These are phyloP conservation scores for Ascocoryne sarcoides DNA, from an alignment of 2,329 filamentous ascomycete species.

Conservation along the genomic window DNA sequence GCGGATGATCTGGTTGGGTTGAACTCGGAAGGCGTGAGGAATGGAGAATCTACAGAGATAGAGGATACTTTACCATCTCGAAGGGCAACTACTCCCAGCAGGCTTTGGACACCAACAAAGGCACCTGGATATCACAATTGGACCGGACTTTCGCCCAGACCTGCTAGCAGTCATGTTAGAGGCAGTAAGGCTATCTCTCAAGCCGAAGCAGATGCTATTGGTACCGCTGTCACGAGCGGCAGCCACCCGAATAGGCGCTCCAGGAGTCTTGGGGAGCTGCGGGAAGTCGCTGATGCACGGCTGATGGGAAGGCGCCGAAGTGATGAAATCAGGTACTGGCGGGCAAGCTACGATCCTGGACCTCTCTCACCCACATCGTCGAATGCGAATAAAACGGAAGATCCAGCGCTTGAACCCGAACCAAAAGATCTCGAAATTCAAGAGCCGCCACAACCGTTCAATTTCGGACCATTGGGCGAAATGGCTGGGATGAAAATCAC, in stretches of 20 bases:
- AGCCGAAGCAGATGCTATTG: slow-evolving; percentile 34
- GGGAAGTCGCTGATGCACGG: slow-evolving; percentile 31
- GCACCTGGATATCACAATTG: slow-evolving; percentile 36
- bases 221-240: slow-evolving; percentile 53
- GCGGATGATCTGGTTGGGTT: slow-evolving; percentile 44
- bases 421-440: slow-evolving; percentile 10
- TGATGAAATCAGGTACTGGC: slow-evolving; percentile 57
- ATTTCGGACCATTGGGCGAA: slow-evolving; percentile 41
- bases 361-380: slow-evolving; percentile 45
- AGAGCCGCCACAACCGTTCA: slow-evolving; percentile 43
- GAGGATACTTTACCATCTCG: slow-evolving; percentile 29
- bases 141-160: slow-evolving; percentile 49
- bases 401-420: slow-evolving; percentile 23
- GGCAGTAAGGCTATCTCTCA: slow-evolving; percentile 31
- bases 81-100: slow-evolving; percentile 35
- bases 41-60: slow-evolving; percentile 42
- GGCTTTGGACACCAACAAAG: slow-evolving; percentile 32
- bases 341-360: slow-evolving; percentile 48
- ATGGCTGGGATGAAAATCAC: slow-evolving; percentile 50
- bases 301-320: slow-evolving; percentile 42
- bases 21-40: slow-evolving; percentile 35
- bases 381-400: slow-evolving; percentile 31
- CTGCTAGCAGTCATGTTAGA: slow-evolving; percentile 50
- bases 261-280: slow-evolving; percentile 48
- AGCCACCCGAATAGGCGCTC: slow-evolving; percentile 44